A percentile compares a stretch with the other conserved stretches of the same genome.
phyloP scores from a whole-genome alignment of 371 early-diverging fungal genomes.

The Lichtheimia corymbifera region DNA sequence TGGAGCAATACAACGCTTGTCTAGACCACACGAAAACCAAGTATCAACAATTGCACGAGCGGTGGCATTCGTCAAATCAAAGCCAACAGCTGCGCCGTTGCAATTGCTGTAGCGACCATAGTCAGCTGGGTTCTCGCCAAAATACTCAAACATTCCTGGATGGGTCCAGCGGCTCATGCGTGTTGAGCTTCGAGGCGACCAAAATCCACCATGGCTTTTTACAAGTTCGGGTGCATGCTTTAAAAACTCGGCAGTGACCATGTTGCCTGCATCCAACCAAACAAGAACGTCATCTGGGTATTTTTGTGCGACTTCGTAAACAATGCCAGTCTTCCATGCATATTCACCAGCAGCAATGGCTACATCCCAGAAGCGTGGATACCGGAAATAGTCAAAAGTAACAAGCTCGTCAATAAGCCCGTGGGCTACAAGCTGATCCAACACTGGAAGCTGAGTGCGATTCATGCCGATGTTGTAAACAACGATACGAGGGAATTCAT shows the following conservation, averaged over 20 bases:
- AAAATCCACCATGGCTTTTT: slow-evolving; percentile 46
- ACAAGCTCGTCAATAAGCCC: slow-evolving; percentile 50
- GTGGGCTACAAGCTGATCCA: slow-evolving; percentile 40
- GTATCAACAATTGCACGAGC: slow-evolving; percentile 52
- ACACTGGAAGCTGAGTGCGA: slow-evolving; percentile 45
- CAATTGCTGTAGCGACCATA: slow-evolving; percentile 58
- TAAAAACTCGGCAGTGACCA: slow-evolving; percentile 56
- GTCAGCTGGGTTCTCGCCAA: slow-evolving; percentile 32
- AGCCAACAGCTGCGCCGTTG: slow-evolving; percentile 64
- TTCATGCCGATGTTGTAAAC: slow-evolving; percentile 59
- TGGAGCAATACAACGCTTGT: slow-evolving; percentile 67
- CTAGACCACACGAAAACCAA: slow-evolving; percentile 59
- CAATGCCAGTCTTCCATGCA: slow-evolving; percentile 69
- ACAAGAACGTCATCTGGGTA: slow-evolving; percentile 50
- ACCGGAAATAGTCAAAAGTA: slow-evolving; percentile 53
- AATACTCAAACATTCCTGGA: slow-evolving; percentile 60
- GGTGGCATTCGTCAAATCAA: slow-evolving; percentile 51
- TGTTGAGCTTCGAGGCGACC: slow-evolving; percentile 59
- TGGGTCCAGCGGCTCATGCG: slow-evolving; percentile 60
- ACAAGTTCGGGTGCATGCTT: slow-evolving; percentile 45
- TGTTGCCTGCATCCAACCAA: slow-evolving; percentile 68
- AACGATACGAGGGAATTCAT: slow-evolving; percentile 45
- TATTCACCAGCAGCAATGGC: slow-evolving; percentile 61
- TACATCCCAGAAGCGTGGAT: slow-evolving; percentile 68
- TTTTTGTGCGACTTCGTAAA: slow-evolving; percentile 53